Base-by-base conservation (phyloP, 2,329 filamentous ascomycete genomes). In the Sporothrix brunneoviolacea region DNA sequence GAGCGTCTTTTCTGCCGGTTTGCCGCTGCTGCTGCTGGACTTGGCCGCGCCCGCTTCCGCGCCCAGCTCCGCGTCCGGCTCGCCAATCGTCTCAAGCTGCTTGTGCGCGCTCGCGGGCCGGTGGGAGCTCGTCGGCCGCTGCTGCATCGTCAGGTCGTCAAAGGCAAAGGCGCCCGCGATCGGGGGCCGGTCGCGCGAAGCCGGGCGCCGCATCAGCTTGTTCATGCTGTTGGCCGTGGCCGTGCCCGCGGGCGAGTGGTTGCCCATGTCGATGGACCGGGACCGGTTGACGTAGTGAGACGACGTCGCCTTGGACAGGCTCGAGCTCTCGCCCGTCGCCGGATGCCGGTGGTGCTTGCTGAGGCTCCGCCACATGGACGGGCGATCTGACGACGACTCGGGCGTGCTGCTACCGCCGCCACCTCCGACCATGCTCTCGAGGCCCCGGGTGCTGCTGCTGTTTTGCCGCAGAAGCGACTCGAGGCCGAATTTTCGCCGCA, bases 331-430 rank as follows among this genome's bases (percentile, higher is more conserved):
- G 58, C 72, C 82, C 48, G 72, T 81, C 54, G 72, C 77, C 27
- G 76, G 68, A 59, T 77, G 68, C 49, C 84, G 76, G 72, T 67
- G 54, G 70, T 88, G 77, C 70, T 95, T 95, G 73, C 90, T 95
- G 57, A 95, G 70, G n/a, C 82, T 91, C 50, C 90, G 82, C 82
- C 90, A 90, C 19, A 95, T 82, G 0, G 88, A 91, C 37, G 83
- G 75, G 33, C 88, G 81, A 57, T 88, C 86, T 38, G 81, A 30
- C 8, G 37, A 18, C 7, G 46, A 18, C 6, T 35, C 38, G 2
- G 37, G 46, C 38, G 28, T 72, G 35, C 80, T 78, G 19, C 10
- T 10, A 27, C 21, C n/a, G n/a, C 45, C 39, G 19, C 32, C 27
- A 9, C 42, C 28, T n/a, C 4, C 32, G 2, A 33, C 48, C 21